Conservation (phyloP, 768 basidiomycete genomes). For the Dictyophora rubrovolvata region DNA sequence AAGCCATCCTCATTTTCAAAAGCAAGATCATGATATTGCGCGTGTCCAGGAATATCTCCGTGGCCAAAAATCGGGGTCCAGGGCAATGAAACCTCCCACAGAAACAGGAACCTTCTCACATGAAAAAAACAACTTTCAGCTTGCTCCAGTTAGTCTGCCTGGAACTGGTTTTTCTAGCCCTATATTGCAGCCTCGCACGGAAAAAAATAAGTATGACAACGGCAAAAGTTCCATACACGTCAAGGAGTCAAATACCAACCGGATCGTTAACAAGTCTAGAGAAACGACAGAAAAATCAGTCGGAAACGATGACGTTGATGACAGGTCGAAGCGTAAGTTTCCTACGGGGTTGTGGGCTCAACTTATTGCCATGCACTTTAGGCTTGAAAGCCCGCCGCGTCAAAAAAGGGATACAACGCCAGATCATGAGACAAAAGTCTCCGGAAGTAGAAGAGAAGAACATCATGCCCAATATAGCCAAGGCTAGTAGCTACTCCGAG, state of each 20-base stretch:
- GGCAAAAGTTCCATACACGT: slow-evolving; percentile 8
- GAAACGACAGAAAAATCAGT: slow-evolving; percentile 5
- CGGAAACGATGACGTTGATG: slow-evolving; percentile 10
- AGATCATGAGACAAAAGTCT: background rate
- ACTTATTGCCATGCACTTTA: slow-evolving; percentile 20
- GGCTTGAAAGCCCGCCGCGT: slow-evolving; percentile 55
- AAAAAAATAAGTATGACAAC: slow-evolving; percentile 4
- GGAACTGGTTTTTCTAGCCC: slow-evolving; percentile 40
- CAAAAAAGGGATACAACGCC: background rate
- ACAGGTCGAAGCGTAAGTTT: background rate
- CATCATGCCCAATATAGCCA: slow-evolving; percentile 20
- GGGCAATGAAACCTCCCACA: background rate
- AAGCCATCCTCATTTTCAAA: background rate
- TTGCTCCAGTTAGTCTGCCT: background rate
- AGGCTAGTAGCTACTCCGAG: slow-evolving; percentile 28
- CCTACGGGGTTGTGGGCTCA: background rate
- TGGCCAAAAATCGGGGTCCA: background rate
- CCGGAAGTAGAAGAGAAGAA: slow-evolving; percentile 15
- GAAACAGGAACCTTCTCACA: background rate
- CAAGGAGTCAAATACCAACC: slow-evolving; percentile 16
- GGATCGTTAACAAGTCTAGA: background rate
- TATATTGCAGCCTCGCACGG: slow-evolving; percentile 39
- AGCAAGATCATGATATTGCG: background rate
- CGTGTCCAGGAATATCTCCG: background rate
- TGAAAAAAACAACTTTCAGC: background rate